Evolutionary conservation across 306 rosid species (phyloP).

Genomic region (Quercus aquifolioides): DNA sequence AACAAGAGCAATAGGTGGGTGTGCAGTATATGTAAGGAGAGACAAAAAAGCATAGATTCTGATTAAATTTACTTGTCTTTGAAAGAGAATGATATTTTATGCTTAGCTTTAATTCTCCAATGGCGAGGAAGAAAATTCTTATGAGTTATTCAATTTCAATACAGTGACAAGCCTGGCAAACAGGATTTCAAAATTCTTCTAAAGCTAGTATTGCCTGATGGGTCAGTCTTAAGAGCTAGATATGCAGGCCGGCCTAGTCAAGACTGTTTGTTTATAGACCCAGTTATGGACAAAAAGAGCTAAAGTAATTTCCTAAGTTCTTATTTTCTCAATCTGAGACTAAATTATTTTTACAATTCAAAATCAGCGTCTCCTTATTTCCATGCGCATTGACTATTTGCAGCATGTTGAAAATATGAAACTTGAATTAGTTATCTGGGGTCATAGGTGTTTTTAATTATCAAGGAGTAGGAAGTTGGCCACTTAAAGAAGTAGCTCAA

Average conservation of each 20-base stretch:
- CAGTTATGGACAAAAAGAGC: constrained; percentile 62
- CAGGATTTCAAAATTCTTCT: constrained; percentile 62
- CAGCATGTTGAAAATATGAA: constrained; percentile 73
- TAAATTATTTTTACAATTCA: not conserved
- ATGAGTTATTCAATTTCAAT: constrained; percentile 8
- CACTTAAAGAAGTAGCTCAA: constrained; percentile 34
- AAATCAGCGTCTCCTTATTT: not conserved
- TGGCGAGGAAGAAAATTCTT: not conserved
- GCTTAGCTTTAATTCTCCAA: not conserved
- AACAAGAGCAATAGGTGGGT: too few species aligned
- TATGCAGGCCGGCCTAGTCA: constrained; percentile 69
- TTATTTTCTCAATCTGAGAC: not conserved
- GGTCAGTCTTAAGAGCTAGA: constrained; percentile 65
- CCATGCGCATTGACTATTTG: not conserved
- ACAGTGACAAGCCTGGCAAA: constrained; percentile 67
- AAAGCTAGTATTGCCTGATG: constrained; percentile 63
- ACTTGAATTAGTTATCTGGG: constrained; percentile 59
- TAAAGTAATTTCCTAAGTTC: not conserved
- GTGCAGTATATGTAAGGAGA: too few species aligned
- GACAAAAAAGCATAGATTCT: not conserved
- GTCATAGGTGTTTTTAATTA: constrained; percentile 62
- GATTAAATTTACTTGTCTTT: not conserved
- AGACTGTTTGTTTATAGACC: constrained; percentile 66
- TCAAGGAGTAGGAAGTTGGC: constrained; percentile 78
- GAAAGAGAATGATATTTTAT: not conserved